A percentile compares a stretch with the other conserved stretches of the same genome.
phyloP scores from a whole-genome alignment of 2,329 filamentous ascomycete species.

The Uncinocarpus reesii region DNA sequence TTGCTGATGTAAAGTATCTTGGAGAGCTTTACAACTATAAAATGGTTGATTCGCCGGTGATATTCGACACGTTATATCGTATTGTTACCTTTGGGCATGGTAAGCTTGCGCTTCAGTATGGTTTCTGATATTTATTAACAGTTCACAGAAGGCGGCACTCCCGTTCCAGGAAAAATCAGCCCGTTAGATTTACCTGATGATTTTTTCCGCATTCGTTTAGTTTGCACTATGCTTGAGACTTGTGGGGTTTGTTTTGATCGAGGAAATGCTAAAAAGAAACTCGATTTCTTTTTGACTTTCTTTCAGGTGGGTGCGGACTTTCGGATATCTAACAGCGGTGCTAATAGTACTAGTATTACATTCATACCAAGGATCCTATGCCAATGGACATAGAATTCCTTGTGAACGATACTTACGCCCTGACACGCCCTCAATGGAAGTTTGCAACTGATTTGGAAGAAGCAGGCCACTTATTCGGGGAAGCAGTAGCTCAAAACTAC shows the following conservation, averaged over 20 bases:
- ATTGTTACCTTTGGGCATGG: constrained; percentile 86
- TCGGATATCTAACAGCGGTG: neutral
- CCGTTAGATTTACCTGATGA: constrained; percentile 81
- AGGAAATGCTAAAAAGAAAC: constrained; percentile 86
- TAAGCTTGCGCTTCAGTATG: constrained; percentile 20
- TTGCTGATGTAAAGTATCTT: constrained; percentile 92
- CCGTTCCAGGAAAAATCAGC: constrained; percentile 65
- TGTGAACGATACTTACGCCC: constrained; percentile 78
- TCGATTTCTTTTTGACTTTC: constrained; percentile 94
- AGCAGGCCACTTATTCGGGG: constrained; percentile 69
- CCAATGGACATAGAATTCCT: constrained; percentile 98
- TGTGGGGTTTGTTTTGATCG: constrained; percentile 95
- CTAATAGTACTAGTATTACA: constrained; percentile 61
- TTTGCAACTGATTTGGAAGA: constrained; percentile 70
- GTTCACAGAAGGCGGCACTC: constrained; percentile 57
- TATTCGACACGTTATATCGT: constrained; percentile 92
- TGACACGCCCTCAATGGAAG: constrained; percentile 87
- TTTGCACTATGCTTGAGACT: constrained; percentile 82
- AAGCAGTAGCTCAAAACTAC: constrained; percentile 83
- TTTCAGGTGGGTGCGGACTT: constrained; percentile 54
- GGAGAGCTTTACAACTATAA: constrained; percentile 97
- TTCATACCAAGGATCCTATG: constrained; percentile 75
- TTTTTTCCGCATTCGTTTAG: constrained; percentile 86
- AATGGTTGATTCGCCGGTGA: constrained; percentile 86
- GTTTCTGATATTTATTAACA: constrained; percentile 3